Evolutionary conservation across 177 flowering plant species (phyloP), one percentile per base, ranked within the genome.

Genomic region (Viscum album): DNA sequence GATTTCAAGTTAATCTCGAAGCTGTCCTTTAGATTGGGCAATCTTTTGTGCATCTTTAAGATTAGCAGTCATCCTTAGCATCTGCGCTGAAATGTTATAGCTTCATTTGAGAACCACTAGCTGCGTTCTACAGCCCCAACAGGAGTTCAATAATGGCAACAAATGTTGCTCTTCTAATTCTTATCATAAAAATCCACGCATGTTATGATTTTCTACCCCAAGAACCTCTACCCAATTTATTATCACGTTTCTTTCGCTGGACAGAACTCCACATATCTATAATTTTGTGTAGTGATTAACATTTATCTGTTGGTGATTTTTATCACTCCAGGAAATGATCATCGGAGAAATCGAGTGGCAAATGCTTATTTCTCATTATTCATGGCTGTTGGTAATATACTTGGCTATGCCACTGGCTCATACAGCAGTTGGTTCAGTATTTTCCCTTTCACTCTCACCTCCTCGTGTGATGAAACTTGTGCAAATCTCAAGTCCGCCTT

Each of bases 401-500:
- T 92, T 67, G 99, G 99, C 32, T 95, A 66, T 80, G 98, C 97
- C 32, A 85, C 99, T 69, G 97, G 99, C 66, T 71, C 98, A 72
- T 90, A 76, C 76, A 90, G 89, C 80, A 79, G 85, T 58, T 92
- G 94, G 97, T 86, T 33, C 79, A 83, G 76, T 64, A 71, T 95
- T 71, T 79, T 95, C 35, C 89, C 89, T 26, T 92, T 92, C 76
- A 88, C 97, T 1, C 35, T 82, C 68, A 88, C 94, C 33, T 58
- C 88, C 33, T 79, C 90, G 16, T 95, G 99, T 69, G 66, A 75
- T 71, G 77, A 72, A 60, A 80, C 83, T 72, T 95, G 99, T 77
- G 98, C 97, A 74, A 92, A 92, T 79, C 90, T 95, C 67, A 92
- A 95, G 83, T 83, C 95, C 71, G 97, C 97, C 34, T 92, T 92